Evolutionary conservation across 768 basidiomycete species (phyloP).

Genomic region (Mycena filopes): DNA sequence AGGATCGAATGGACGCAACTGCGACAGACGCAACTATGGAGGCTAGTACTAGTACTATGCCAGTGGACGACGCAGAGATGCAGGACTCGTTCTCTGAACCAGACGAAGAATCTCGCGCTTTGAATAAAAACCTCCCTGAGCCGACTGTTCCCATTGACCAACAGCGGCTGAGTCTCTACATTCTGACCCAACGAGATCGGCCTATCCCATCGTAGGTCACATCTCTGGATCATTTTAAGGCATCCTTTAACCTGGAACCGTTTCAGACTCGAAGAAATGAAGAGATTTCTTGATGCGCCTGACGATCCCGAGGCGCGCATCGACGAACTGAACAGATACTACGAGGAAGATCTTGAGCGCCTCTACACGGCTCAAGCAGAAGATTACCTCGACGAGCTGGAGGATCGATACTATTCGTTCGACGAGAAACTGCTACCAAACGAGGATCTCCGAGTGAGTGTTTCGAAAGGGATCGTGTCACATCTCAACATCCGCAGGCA

Average conservation of each 20-base stretch:
- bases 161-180: constrained; percentile 47
- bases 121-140: background rate
- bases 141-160: constrained; percentile 9
- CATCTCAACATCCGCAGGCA: constrained; percentile 32
- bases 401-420: constrained; percentile 46
- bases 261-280: constrained; percentile 50
- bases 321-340: constrained; percentile 40
- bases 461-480: background rate
- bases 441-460: constrained; percentile 37
- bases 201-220: constrained; percentile 52
- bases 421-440: constrained; percentile 41
- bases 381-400: constrained; percentile 48
- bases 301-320: constrained; percentile 44
- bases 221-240: background rate
- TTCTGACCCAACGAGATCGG: constrained; percentile 51
- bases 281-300: constrained; percentile 42
- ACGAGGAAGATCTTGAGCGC: constrained; percentile 49
- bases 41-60: too few relatives aligned
- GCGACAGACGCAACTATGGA: too few relatives aligned
- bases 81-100: constrained; percentile 1
- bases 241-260: background rate
- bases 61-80: constrained; percentile 4
- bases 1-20: too few relatives aligned
- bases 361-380: constrained; percentile 48
- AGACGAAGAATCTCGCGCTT: background rate